A percentile compares a stretch with the other conserved stretches of the same genome.
Conservation (phyloP, 1,284 basidiomycete genomes). For the Caloboletus inedulis region DNA sequence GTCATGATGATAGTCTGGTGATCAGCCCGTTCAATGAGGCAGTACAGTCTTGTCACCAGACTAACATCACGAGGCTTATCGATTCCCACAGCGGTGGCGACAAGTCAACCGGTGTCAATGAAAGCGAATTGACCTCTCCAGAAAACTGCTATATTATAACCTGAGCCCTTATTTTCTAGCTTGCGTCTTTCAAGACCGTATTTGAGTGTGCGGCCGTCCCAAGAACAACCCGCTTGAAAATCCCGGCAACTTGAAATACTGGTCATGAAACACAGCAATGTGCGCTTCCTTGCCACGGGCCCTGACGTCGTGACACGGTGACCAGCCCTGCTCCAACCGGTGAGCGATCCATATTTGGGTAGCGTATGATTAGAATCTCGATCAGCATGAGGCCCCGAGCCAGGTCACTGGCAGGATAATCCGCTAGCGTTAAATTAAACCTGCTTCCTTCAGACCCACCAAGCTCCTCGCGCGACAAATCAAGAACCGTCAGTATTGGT, state of each 20-base stretch:
- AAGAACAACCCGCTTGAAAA: not conserved
- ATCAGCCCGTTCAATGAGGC: too few species aligned
- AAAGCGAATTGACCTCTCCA: not conserved
- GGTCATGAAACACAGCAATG: not conserved
- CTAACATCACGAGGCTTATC: too few species aligned
- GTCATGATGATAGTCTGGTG: too few species aligned
- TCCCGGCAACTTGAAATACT: not conserved
- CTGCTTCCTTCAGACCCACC: not conserved
- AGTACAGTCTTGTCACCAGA: too few species aligned
- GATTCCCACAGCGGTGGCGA: conserved; percentile 1
- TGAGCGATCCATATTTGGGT: conserved; percentile 15
- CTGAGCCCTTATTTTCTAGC: not conserved
- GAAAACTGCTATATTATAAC: not conserved
- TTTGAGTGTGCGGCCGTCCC: not conserved
- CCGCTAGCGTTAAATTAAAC: not conserved
- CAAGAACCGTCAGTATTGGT: not conserved
- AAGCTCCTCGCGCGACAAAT: conserved; percentile 1
- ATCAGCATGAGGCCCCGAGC: not conserved
- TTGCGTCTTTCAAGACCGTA: not conserved
- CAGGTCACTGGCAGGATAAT: not conserved
- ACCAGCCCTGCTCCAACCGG: not conserved
- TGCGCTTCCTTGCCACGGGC: not conserved
- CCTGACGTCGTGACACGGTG: conserved; percentile 1
- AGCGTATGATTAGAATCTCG: not conserved
- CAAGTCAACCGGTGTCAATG: too few species aligned